These are phyloP conservation scores for Penicillium sp. DNA, from an alignment of 2,329 filamentous ascomycete species.

Conservation along the genomic window DNA sequence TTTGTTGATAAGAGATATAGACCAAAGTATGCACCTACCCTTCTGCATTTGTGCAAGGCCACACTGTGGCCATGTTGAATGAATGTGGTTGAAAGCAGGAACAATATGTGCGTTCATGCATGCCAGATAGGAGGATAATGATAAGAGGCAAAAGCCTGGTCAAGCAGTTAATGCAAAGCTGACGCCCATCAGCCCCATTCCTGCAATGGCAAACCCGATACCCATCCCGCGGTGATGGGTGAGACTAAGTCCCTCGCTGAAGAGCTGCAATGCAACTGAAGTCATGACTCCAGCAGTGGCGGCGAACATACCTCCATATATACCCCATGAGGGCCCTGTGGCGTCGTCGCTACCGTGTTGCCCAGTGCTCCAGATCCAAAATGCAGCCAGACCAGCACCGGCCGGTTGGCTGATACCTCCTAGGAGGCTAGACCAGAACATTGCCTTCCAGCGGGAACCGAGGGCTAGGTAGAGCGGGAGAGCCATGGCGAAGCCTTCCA, in stretches of 20 bases:
- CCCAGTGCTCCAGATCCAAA: constrained; percentile 77
- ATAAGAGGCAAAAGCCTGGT: constrained; percentile 3
- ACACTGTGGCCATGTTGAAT: not conserved
- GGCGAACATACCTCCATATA: constrained; percentile 70
- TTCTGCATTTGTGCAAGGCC: not conserved
- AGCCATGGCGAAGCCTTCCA: constrained; percentile 92
- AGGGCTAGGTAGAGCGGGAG: constrained; percentile 90
- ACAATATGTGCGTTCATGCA: constrained; percentile 1
- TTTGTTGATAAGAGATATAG: not conserved
- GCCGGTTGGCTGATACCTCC: constrained; percentile 85
- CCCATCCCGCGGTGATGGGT: constrained; percentile 51
- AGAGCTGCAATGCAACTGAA: constrained; percentile 83
- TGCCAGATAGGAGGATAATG: not conserved
- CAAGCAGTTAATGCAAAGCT: constrained; percentile 78
- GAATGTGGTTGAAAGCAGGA: not conserved
- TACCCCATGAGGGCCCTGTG: constrained; percentile 51
- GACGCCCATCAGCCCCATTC: constrained; percentile 83
- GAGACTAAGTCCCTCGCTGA: constrained; percentile 78
- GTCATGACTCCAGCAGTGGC: constrained; percentile 92
- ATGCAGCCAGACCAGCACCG: constrained; percentile 76
- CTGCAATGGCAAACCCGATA: constrained; percentile 40
- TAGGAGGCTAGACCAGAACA: constrained; percentile 77
- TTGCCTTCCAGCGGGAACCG: constrained; percentile 73
- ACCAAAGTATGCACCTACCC: not conserved
- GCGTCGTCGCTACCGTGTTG: constrained; percentile 39